Evolutionary conservation across 768 basidiomycete species (phyloP), one percentile per base, ranked within the genome.

Genomic region (Amylocystis lapponica): DNA sequence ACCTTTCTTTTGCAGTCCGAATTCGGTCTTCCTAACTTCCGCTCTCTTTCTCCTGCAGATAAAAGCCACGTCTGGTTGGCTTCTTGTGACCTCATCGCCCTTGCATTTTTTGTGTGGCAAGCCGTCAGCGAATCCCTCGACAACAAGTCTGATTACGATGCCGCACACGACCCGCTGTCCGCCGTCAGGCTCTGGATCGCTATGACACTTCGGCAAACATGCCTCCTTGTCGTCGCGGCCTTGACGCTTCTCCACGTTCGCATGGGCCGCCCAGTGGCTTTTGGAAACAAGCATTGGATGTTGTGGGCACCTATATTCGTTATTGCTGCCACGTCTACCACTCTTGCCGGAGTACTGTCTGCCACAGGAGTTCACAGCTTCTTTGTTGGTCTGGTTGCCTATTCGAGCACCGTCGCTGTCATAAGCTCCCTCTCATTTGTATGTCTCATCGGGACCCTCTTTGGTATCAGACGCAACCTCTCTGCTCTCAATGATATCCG

Each of bases 1-100:
- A 47, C 52, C 22, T 25, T 23, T 32, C 16, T n/a, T 30, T 14
- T 13, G 26, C 59, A 87, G 85, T 75, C 83, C 53, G 82, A 85
- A 66, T 86, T 85, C 60, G 81, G 82, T 49, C 72, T 83, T 46
- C 83, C 82, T 48, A 79, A 78, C 57, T 83, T 78, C 61, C 72
- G 71, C 52, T 75, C 75, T 13, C 71, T 88, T 47, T 80, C 84
- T 29, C 65, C 74, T 27, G 77, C 79, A 39, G 79, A 86, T 61
- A 82, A 84, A 65, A 74, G 72, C 47, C 83, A 86, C 57, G 54
- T 87, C 36, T 88, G 85, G 83, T 67, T 88, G 38, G 80, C 84
- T 46, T 63, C 70, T 21, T 72, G 83, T 35, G 86, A 88, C 54
- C 54, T 86, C 23, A 39, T 83, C 33, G 77, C 82, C 11, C 68